Conservation (phyloP, 23 red algal species). For the Gracilaria vermiculophylla region DNA sequence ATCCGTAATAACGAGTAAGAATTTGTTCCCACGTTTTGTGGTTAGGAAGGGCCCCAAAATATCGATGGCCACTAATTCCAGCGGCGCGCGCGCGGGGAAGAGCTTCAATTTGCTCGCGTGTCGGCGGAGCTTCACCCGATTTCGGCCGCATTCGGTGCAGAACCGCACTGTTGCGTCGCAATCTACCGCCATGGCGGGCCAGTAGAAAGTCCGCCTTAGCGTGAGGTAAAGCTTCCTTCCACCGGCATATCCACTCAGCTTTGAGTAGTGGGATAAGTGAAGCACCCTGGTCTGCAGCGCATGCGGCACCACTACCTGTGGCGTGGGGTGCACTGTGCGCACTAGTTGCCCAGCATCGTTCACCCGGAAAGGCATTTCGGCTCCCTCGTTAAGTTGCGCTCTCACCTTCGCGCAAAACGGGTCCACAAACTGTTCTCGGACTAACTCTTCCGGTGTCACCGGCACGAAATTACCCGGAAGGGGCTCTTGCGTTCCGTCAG, state of each 20-base stretch:
- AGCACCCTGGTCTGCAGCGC: neutral
- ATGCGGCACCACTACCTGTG: neutral
- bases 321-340: neutral
- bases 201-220: neutral
- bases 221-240: neutral
- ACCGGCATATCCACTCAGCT: neutral
- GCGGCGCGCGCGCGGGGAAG: neutral
- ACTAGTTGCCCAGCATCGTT: neutral
- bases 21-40: neutral
- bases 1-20: constrained; percentile 4
- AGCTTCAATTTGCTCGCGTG: too few species aligned
- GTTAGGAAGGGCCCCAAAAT: neutral
- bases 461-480: too few species aligned
- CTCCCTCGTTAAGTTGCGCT: neutral
- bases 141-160: neutral
- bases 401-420: too few species aligned
- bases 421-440: too few species aligned
- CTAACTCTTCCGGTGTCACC: too few species aligned
- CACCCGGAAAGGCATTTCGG: neutral
- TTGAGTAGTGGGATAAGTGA: neutral
- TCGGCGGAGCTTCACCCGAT: too few species aligned
- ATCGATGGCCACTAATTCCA: neutral
- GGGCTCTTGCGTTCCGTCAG: too few species aligned
- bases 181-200: constrained; percentile 28
- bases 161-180: constrained; percentile 18